Evolutionary conservation across 2,329 filamentous ascomycete genomes (phyloP).

Genomic region (Mycosphaerella sp.): DNA sequence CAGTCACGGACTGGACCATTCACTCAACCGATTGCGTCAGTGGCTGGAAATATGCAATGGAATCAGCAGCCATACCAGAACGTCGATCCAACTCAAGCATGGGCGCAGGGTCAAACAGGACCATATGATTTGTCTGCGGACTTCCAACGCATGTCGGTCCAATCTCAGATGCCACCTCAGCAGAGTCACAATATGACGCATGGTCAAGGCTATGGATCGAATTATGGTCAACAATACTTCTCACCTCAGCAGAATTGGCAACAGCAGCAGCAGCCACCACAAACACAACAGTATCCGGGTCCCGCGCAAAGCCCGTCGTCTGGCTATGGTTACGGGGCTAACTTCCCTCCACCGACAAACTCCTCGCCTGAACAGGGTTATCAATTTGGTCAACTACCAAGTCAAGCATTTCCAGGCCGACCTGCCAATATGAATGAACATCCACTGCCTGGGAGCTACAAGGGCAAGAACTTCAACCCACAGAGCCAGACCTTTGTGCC

Average conservation of each 20-base stretch:
- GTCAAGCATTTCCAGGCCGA: constrained; percentile 61
- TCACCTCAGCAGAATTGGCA: constrained; percentile 26
- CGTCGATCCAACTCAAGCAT: constrained; percentile 35
- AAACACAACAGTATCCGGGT: constrained; percentile 26
- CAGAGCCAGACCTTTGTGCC: constrained; percentile 91
- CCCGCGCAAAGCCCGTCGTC: constrained; percentile 19
- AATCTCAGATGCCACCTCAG: constrained; percentile 29
- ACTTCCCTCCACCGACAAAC: constrained; percentile 28
- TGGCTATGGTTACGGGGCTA: constrained; percentile 12
- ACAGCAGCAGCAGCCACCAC: constrained; percentile 22
- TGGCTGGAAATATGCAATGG: constrained; percentile 15
- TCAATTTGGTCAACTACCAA: constrained; percentile 70
- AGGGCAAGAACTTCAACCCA: constrained; percentile 82
- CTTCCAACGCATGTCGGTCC: constrained; percentile 45
- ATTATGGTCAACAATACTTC: constrained; percentile 25
- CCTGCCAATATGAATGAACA: constrained; percentile 68
- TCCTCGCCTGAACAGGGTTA: constrained; percentile 47
- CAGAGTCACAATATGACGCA: constrained; percentile 17
- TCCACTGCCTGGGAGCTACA: constrained; percentile 76
- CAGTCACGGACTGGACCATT: constrained; percentile 10
- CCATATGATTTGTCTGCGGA: constrained; percentile 41
- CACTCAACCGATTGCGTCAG: constrained; percentile 6
- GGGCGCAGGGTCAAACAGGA: constrained; percentile 30
- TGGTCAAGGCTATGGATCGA: constrained; percentile 11
- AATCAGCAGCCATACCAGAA: constrained; percentile 22